Conservation (phyloP, 305 asterid genomes). For the Andrographis paniculata region DNA sequence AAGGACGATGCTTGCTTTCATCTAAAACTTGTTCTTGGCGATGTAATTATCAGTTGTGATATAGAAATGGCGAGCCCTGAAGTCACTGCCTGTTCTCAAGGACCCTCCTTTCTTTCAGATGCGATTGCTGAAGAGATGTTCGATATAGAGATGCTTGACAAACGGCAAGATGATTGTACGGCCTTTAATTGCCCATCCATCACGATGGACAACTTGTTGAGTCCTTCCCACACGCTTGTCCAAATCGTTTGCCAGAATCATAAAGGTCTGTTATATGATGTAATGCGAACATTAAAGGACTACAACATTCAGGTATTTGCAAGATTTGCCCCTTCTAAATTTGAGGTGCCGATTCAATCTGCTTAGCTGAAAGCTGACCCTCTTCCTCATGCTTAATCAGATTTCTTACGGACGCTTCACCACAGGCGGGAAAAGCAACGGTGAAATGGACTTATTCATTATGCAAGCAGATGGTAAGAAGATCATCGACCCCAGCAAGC, state of each 20-base stretch:
- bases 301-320: conserved; percentile 9
- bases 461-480: conserved; percentile 85
- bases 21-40: conserved; percentile 51
- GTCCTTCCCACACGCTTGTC: conserved; percentile 82
- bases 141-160: conserved; percentile 29
- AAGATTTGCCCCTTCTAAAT: no score
- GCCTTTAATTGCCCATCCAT: conserved; percentile 47
- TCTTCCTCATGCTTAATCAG: conserved; percentile 15
- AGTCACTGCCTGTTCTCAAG: conserved; percentile 54
- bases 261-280: conserved; percentile 76
- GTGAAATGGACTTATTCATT: conserved; percentile 82
- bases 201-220: conserved; percentile 56
- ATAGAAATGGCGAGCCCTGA: conserved; percentile 72
- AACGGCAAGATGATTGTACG: conserved; percentile 25
- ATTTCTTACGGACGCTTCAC: conserved; percentile 79
- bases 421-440: conserved; percentile 35
- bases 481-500: conserved; percentile 62
- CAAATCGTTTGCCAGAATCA: conserved; percentile 78
- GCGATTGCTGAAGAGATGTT: conserved; percentile 20
- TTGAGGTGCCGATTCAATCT: not conserved
- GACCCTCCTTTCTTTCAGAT: conserved; percentile 56
- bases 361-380: not conserved
- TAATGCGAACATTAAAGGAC: conserved; percentile 86
- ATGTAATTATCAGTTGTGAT: conserved; percentile 49
- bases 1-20: conserved; percentile 47